Base-by-base conservation (phyloP, 345 rosid species). In the Euphorbia lathyris region DNA sequence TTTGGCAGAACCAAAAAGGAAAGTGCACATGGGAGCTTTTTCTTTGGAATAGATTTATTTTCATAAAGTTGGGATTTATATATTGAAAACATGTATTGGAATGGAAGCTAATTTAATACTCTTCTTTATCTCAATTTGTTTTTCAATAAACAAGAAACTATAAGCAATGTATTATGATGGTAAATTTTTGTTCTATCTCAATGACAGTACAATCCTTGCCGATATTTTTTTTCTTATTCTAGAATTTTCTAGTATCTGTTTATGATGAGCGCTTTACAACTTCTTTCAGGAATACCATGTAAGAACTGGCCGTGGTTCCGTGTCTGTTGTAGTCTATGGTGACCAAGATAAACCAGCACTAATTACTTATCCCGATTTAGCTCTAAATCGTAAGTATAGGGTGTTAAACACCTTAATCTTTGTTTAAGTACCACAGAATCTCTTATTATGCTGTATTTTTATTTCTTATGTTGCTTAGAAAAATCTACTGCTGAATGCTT, bases 291-390 rank as follows among this genome's bases (percentile, higher is more conserved):
- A 92, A 78, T 83, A 92, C 76, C 89, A 79, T 80, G 90, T 92
- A 30, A 78, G 62, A 68, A 92, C 96, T 17, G 86, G 86, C 48
- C 47, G 67, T 79, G 96, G 97, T 82, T 84, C 88, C 69, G 89
- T 92, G 67, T 87, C 93, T 66, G 97, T 92, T 59, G 88, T 89
- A 58, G 91, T 92, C 62, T 88, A 82, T 70, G 97, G 96, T 64
- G 92, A 92, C 62, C 87, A 80, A 78, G 92, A 88, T 73, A 92
- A 89, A 83, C 96, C 97, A 20, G 93, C 96, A 29, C 66, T 92
- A 67, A 83, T 92, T 56, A 92, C 97, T 65, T 92, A 92, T 84
- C 96, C 97, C 25, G 97, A 92, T 84, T 74, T 92, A 78, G 97
- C 90, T 61, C 81, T 92, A 66, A 85, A 89, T 72, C 84, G 93